These are phyloP conservation scores for Ganoderma meredithae DNA, from an alignment of 1,284 basidiomycete species.

Conservation along the genomic window DNA sequence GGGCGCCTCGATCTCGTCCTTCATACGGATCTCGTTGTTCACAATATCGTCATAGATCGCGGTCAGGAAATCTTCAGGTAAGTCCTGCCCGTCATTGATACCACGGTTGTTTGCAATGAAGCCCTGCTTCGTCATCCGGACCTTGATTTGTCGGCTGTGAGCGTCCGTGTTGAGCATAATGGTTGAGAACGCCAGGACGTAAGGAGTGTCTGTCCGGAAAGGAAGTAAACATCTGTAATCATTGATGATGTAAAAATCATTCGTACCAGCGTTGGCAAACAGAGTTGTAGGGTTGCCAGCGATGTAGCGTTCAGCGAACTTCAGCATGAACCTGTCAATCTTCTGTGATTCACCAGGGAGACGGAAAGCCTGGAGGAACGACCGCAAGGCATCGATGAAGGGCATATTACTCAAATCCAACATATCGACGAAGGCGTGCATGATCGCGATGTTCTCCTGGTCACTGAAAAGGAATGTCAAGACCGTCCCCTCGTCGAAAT, in stretches of 20 bases:
- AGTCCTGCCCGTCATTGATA: slow-evolving; percentile 89
- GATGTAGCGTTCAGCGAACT: slow-evolving; percentile 96
- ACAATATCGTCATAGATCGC: slow-evolving; percentile 91
- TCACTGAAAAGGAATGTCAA: slow-evolving; percentile 59
- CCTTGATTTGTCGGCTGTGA: slow-evolving; percentile 93
- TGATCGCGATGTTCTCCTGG: slow-evolving; percentile 86
- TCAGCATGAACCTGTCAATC: slow-evolving; percentile 98
- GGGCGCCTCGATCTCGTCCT: slow-evolving; percentile 86
- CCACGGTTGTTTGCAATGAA: slow-evolving; percentile 95
- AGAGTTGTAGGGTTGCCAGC: slow-evolving; percentile 82
- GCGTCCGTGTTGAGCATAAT: slow-evolving; percentile 97
- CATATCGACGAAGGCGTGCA: slow-evolving; percentile 96
- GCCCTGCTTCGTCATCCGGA: slow-evolving; percentile 89
- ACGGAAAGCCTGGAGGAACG: slow-evolving; percentile 93
- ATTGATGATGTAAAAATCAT: neutral
- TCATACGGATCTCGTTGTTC: slow-evolving; percentile 95
- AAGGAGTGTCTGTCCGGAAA: slow-evolving; percentile 76
- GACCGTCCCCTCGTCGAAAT: slow-evolving; percentile 17
- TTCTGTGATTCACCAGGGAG: slow-evolving; percentile 96
- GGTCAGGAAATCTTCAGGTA: slow-evolving; percentile 85
- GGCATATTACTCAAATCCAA: slow-evolving; percentile 83
- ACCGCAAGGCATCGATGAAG: slow-evolving; percentile 89
- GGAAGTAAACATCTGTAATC: neutral
- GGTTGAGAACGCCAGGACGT: slow-evolving; percentile 92
- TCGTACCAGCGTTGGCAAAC: slow-evolving; percentile 84